phyloP scores from a whole-genome alignment of 2,329 filamentous ascomycete species.

The Venturia aucupariae region DNA sequence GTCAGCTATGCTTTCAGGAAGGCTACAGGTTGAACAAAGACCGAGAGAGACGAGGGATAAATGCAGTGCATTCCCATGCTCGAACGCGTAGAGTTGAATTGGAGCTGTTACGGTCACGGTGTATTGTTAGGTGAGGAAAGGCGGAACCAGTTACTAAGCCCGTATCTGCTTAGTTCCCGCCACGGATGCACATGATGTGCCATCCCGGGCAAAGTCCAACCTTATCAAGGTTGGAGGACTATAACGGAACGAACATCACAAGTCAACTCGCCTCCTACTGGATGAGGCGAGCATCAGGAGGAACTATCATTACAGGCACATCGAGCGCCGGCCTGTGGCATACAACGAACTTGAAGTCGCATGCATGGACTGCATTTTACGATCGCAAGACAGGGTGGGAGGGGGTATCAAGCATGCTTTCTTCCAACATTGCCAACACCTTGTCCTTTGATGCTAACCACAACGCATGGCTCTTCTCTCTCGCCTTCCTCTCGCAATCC shows the following conservation, averaged over 20 bases:
- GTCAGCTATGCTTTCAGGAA: neutral
- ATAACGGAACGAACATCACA: too few species aligned
- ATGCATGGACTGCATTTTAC: too few species aligned
- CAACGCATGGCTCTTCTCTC: slow-evolving; percentile 54
- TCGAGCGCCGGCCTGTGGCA: too few species aligned
- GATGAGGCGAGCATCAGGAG: too few species aligned
- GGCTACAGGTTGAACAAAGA: neutral
- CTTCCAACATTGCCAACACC: slow-evolving; percentile 92
- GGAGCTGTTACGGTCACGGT: too few species aligned
- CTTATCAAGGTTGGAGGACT: too few species aligned
- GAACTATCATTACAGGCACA: too few species aligned
- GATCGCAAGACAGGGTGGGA: neutral
- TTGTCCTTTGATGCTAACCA: slow-evolving; percentile 84
- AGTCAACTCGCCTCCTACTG: too few species aligned
- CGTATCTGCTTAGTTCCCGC: too few species aligned
- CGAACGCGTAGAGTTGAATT: neutral
- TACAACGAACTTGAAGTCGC: too few species aligned
- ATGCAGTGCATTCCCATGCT: neutral
- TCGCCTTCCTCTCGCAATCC: slow-evolving; percentile 67
- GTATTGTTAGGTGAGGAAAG: neutral
- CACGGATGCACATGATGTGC: neutral
- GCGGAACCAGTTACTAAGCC: too few species aligned
- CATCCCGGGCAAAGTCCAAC: neutral
- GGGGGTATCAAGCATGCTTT: slow-evolving; percentile 54
- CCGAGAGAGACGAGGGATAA: neutral